Percentiles rank a stretch among this genome's conserved stretches.
Conservation (phyloP, 1,284 basidiomycete species). For the Moesziomyces antarcticus region DNA sequence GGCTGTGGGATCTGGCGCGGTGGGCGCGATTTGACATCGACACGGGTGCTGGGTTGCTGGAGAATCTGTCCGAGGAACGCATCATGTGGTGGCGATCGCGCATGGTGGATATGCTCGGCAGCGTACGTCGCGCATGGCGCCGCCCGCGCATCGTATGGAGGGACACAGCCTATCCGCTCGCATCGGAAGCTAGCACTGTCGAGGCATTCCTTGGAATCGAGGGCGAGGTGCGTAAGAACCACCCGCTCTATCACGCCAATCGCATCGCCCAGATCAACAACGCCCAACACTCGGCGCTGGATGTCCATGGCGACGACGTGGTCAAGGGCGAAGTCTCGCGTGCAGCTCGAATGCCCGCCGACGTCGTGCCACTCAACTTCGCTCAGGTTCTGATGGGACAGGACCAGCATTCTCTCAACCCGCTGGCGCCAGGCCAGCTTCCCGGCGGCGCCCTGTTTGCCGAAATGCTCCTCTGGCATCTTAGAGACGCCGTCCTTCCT, state of each 20-base stretch:
- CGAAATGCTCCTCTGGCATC: conserved; percentile 52
- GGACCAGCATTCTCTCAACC: conserved; percentile 41
- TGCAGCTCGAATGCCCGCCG: conserved; percentile 32
- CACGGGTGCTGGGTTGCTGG: conserved; percentile 47
- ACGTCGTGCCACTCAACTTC: conserved; percentile 30
- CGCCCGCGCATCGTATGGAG: conserved; percentile 55
- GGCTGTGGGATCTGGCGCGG: conserved; percentile 68
- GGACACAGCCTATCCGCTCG: conserved; percentile 46
- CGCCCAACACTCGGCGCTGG: conserved; percentile 49
- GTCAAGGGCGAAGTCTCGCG: conserved; percentile 51
- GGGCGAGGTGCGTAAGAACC: conserved; percentile 39
- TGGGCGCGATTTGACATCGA: conserved; percentile 68
- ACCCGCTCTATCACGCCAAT: conserved; percentile 60
- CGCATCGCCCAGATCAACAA: conserved; percentile 59
- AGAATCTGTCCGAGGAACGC: conserved; percentile 63
- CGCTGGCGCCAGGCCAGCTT: conserved; percentile 34
- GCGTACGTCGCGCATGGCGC: conserved; percentile 30
- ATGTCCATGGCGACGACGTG: conserved; percentile 48
- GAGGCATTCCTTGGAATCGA: conserved; percentile 54
- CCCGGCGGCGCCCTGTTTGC: conserved; percentile 52
- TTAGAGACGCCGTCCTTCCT: conserved; percentile 27
- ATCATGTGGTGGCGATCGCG: conserved; percentile 67
- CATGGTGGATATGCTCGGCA: conserved; percentile 61
- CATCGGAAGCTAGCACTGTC: conserved; percentile 45
- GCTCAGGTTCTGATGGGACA: conserved; percentile 58